Evolutionary conservation across 2,329 filamentous ascomycete genomes (phyloP).

Genomic region (Botrytis tulipae): DNA sequence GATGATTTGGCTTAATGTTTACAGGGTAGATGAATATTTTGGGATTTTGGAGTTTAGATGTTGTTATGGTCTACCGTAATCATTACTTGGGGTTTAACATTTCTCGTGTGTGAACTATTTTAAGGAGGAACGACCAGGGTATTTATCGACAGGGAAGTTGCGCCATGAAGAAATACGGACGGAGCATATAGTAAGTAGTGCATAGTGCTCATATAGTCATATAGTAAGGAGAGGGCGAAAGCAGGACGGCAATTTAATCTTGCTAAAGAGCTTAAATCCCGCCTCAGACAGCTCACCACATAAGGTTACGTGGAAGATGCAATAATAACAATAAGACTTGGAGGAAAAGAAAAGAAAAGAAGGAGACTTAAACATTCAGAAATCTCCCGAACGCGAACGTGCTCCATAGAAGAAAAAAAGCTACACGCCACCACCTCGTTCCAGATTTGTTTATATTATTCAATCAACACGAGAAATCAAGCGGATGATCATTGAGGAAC

Average conservation of each 20-base stretch:
- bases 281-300: neutral
- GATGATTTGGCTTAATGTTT: neutral
- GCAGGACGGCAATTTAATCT: neutral
- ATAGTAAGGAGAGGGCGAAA: neutral
- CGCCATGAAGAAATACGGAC: neutral
- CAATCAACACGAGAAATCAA: slow-evolving; percentile 11
- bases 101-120: slow-evolving; percentile 6
- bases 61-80: slow-evolving; percentile 9
- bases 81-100: neutral
- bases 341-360: neutral
- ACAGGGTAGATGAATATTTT: neutral
- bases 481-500: neutral
- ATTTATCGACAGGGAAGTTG: neutral
- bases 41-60: neutral
- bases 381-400: neutral
- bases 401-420: neutral
- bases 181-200: neutral
- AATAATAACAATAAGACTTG: neutral
- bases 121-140: slow-evolving; percentile 7
- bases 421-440: neutral
- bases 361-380: neutral
- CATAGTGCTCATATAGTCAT: neutral
- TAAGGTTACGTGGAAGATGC: neutral
- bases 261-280: neutral
- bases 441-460: neutral